A percentile compares a stretch with the other conserved stretches of the same genome.
Evolutionary conservation across 805 yeast genomes (phyloP).

Genomic region (Kazachstania bromeliacearum): DNA sequence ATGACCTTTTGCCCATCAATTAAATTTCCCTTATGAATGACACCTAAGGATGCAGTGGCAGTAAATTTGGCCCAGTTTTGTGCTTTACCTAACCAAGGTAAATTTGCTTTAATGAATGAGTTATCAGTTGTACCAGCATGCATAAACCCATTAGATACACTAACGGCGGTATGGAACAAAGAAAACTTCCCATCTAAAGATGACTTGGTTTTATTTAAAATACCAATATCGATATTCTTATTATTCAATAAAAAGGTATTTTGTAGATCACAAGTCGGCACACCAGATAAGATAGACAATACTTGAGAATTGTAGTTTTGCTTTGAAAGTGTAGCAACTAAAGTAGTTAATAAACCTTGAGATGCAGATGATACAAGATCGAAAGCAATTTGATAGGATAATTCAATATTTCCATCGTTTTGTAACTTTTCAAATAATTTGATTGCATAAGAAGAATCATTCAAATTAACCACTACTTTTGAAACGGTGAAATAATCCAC

Average conservation of each 20-base stretch:
- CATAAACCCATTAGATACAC: constrained; percentile 88
- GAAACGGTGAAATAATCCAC: constrained; percentile 81
- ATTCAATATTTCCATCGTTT: constrained; percentile 36
- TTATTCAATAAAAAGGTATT: constrained; percentile 80
- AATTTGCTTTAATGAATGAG: constrained; percentile 77
- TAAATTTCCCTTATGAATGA: constrained; percentile 88
- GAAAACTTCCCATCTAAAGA: constrained; percentile 86
- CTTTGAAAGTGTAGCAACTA: constrained; percentile 35
- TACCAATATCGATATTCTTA: constrained; percentile 76
- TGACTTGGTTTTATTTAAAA: constrained; percentile 72
- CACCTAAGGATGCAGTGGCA: constrained; percentile 97
- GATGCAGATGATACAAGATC: constrained; percentile 88
- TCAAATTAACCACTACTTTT: constrained; percentile 80
- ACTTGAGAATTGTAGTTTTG: constrained; percentile 35
- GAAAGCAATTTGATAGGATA: constrained; percentile 90
- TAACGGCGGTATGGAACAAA: constrained; percentile 89
- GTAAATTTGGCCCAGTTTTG: constrained; percentile 96
- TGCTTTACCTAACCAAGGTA: constrained; percentile 97
- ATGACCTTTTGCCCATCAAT: constrained; percentile 81
- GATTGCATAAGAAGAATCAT: constrained; percentile 63
- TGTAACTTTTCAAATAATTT: constrained; percentile 51
- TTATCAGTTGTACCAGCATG: constrained; percentile 96
- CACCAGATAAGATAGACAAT: constrained; percentile 70
- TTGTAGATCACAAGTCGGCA: constrained; percentile 88
- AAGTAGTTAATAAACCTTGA: constrained; percentile 68